A percentile compares a stretch with the other conserved stretches of the same genome.
Evolutionary conservation across 2,329 filamentous ascomycete species (phyloP).

Genomic region (Colletotrichum somersetense): DNA sequence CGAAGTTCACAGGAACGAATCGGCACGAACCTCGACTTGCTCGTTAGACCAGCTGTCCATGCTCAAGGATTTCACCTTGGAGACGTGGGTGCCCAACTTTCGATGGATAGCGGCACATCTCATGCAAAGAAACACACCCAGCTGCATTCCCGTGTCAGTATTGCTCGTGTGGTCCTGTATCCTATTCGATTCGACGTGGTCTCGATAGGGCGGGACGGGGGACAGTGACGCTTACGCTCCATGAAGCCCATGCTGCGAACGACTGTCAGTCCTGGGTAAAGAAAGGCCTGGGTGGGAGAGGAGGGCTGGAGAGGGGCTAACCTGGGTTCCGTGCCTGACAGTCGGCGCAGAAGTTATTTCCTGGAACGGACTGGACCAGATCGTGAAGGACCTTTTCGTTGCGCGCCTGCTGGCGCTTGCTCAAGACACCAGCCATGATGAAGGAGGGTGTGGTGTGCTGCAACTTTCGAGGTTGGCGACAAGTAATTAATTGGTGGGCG

Average conservation of each 20-base stretch:
- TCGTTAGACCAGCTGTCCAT: constrained; percentile 98
- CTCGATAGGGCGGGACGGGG: constrained; percentile 18
- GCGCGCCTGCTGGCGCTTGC: constrained; percentile 97
- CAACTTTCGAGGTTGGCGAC: constrained; percentile 29
- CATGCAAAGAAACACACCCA: constrained; percentile 98
- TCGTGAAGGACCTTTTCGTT: constrained; percentile 95
- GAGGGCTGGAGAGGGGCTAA: constrained; percentile 53
- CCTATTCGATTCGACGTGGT: constrained; percentile 3
- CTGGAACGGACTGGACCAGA: constrained; percentile 83
- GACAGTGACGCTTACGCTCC: constrained; percentile 77
- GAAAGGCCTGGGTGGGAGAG: constrained; percentile 17
- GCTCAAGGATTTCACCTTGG: constrained; percentile 97
- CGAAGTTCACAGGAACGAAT: not conserved
- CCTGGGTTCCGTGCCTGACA: constrained; percentile 93
- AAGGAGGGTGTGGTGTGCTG: constrained; percentile 17
- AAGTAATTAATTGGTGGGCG: constrained; percentile 1
- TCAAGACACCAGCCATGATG: constrained; percentile 79
- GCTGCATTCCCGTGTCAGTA: constrained; percentile 60
- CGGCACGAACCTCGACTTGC: constrained; percentile 85
- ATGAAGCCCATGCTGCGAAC: constrained; percentile 87
- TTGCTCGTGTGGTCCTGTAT: constrained; percentile 2
- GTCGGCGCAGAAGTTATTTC: constrained; percentile 95
- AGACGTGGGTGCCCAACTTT: constrained; percentile 97
- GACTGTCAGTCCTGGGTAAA: constrained; percentile 26
- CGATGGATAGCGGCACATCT: constrained; percentile 95